Percentiles rank a stretch among this genome's conserved stretches.
Conservation (phyloP, 257 asterid genomes). For the Solanum paucissectum region DNA sequence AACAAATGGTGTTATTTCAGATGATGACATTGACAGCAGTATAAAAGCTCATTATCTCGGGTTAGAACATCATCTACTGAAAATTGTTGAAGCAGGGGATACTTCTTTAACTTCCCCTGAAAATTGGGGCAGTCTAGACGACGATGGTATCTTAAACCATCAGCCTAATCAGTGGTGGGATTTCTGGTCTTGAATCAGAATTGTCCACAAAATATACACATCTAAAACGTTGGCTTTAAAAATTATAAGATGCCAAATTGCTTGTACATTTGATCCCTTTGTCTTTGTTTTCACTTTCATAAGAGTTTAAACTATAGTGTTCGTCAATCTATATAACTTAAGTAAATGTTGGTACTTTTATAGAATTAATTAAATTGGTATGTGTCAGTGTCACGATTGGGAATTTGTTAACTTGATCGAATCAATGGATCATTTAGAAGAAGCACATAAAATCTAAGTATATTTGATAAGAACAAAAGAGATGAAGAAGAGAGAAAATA, state of each 20-base stretch:
- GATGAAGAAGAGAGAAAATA: too few species aligned
- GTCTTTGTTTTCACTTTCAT: neutral
- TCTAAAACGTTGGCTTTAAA: neutral
- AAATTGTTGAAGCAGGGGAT: conserved; percentile 15
- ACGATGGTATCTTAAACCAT: conserved; percentile 23
- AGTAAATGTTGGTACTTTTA: neutral
- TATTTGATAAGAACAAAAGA: too few species aligned
- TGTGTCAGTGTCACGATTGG: neutral
- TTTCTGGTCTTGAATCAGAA: conserved; percentile 22
- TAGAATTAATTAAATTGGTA: neutral
- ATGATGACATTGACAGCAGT: conserved; percentile 16
- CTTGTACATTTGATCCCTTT: neutral
- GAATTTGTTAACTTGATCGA: too few species aligned
- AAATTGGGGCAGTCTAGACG: conserved; percentile 30
- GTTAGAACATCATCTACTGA: conserved; percentile 10
- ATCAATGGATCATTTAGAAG: too few species aligned
- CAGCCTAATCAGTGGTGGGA: conserved; percentile 39
- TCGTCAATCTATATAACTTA: neutral
- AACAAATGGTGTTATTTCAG: conserved; percentile 8
- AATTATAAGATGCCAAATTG: neutral
- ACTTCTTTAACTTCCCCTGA: conserved; percentile 22
- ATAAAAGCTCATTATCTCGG: conserved; percentile 10
- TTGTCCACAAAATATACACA: neutral
- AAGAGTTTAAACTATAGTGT: neutral
- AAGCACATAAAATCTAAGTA: too few species aligned